phyloP scores from a whole-genome alignment of 208 protist species.

The Leishmania guyanensis region DNA sequence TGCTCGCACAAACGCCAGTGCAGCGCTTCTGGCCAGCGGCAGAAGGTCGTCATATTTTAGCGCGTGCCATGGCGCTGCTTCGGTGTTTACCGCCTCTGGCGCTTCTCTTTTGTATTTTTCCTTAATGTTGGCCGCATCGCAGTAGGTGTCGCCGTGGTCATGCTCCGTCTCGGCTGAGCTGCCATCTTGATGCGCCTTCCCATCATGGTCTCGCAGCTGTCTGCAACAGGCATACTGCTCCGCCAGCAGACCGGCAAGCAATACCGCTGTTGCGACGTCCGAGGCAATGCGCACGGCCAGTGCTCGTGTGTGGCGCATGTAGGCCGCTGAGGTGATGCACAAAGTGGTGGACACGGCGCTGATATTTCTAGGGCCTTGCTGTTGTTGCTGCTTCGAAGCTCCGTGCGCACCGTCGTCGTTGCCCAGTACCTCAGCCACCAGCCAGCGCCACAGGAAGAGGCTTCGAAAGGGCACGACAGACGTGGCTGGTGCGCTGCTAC shows the following conservation, averaged over 20 bases:
- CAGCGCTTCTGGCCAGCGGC: constrained; percentile 15
- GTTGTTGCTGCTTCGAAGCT: background rate
- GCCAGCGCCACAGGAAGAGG: constrained; percentile 39
- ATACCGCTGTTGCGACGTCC: constrained; percentile 9
- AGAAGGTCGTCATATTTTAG: constrained; percentile 23
- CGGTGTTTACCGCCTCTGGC: background rate
- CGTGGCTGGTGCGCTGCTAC: constrained; percentile 36
- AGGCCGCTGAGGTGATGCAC: constrained; percentile 28
- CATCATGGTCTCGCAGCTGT: constrained; percentile 9
- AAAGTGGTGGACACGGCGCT: constrained; percentile 5
- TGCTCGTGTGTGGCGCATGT: constrained; percentile 24
- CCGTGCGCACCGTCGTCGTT: background rate
- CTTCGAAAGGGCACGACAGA: constrained; percentile 41
- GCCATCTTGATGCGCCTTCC: background rate
- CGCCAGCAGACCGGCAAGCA: constrained; percentile 24
- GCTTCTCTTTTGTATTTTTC: background rate
- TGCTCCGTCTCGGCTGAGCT: background rate
- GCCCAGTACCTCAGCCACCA: constrained; percentile 33
- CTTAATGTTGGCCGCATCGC: background rate
- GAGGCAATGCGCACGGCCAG: constrained; percentile 28
- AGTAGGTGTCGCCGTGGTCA: background rate
- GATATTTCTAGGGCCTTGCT: background rate
- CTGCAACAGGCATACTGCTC: constrained; percentile 31
- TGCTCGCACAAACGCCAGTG: constrained; percentile 20
- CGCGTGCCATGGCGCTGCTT: background rate